These are phyloP conservation scores for Silene uniflora DNA, from an alignment of 148 eudicot genomes.

Conservation along the genomic window DNA sequence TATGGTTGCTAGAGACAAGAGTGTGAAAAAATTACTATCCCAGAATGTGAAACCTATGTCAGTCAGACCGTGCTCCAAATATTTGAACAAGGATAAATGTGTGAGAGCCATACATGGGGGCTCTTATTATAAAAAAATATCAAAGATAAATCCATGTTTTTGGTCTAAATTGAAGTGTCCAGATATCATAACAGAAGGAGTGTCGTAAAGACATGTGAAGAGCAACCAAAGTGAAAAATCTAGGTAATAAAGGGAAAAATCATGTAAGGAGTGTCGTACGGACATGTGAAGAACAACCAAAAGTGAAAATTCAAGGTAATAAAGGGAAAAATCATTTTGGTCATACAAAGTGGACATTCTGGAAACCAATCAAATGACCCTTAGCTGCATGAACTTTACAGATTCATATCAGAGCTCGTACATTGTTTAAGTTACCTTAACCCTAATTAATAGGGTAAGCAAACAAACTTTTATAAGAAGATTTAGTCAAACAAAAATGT, in stretches of 20 bases:
- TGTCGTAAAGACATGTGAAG: no score
- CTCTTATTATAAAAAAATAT: no score
- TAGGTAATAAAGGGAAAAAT: background rate
- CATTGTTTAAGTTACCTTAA: background rate
- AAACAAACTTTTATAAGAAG: background rate
- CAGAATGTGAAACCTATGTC: no score
- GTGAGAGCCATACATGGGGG: background rate
- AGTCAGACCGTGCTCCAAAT: no score
- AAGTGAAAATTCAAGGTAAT: background rate
- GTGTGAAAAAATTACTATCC: no score
- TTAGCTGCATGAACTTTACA: background rate
- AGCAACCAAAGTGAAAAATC: background rate
- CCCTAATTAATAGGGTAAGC: background rate
- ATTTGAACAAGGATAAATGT: background rate
- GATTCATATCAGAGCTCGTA: background rate
- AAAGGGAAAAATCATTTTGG: background rate
- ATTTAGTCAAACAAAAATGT: background rate
- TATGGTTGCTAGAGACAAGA: no score
- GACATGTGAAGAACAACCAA: background rate
- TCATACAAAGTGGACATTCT: background rate
- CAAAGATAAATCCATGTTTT: no score
- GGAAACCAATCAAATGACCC: background rate
- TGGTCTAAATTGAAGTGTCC: no score
- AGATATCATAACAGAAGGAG: no score
- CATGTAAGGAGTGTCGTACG: no score